Percentiles rank a stretch among this genome's conserved stretches.
phyloP scores from a whole-genome alignment of 1,284 basidiomycete genomes.

The Leccinum griseonigrum region DNA sequence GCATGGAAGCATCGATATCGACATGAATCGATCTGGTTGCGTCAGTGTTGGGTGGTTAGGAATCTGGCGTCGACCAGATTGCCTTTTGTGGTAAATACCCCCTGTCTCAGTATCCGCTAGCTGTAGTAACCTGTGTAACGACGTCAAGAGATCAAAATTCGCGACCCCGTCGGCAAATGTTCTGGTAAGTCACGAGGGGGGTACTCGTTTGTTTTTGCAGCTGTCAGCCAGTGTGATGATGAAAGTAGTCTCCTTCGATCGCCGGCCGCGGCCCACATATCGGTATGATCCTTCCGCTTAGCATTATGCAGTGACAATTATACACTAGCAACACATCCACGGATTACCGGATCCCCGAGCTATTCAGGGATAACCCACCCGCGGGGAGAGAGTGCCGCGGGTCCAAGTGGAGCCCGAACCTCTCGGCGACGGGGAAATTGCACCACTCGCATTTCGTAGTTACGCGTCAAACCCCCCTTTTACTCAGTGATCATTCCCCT shows the following conservation, averaged over 20 bases:
- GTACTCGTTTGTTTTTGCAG: background rate
- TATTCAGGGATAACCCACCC: background rate
- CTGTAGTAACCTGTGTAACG: background rate
- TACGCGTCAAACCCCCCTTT: background rate
- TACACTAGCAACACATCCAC: background rate
- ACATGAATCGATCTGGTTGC: constrained; percentile 4
- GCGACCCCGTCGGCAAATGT: background rate
- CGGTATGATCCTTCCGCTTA: background rate
- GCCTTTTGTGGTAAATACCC: constrained; percentile 4
- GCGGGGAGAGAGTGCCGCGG: background rate
- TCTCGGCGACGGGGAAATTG: background rate
- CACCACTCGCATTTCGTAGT: background rate
- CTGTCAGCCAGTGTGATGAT: background rate
- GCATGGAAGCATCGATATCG: constrained; percentile 9
- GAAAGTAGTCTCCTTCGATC: background rate
- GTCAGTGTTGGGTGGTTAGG: too few species aligned
- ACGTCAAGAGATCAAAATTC: background rate
- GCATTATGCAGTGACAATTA: background rate
- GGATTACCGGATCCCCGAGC: background rate
- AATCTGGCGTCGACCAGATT: too few species aligned
- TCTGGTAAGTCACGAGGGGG: background rate
- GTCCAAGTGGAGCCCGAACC: background rate
- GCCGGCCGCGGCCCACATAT: background rate
- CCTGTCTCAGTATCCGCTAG: background rate
- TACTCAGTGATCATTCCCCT: background rate